Conservation (phyloP, 2,329 filamentous ascomycete species). For the Chaetomium sp. region DNA sequence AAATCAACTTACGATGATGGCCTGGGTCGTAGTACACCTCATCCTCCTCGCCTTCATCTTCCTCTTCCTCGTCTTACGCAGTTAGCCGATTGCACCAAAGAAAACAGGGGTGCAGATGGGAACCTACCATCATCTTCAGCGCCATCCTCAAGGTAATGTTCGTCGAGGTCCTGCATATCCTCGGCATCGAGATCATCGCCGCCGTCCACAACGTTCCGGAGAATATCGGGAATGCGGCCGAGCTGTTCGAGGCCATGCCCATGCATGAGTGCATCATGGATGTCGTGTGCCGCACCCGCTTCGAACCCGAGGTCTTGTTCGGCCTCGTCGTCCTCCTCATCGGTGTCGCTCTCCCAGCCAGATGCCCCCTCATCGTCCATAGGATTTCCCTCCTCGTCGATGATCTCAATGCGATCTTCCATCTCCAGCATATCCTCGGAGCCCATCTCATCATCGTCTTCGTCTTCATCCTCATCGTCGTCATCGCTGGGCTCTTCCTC, state of each 20-base stretch:
- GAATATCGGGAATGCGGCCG: slow-evolving; percentile 54
- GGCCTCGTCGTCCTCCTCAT: slow-evolving; percentile 52
- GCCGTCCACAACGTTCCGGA: slow-evolving; percentile 58
- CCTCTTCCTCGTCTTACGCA: slow-evolving; percentile 65
- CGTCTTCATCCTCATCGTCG: slow-evolving; percentile 53
- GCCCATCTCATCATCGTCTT: slow-evolving; percentile 49
- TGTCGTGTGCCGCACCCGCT: slow-evolving; percentile 53
- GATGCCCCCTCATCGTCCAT: slow-evolving; percentile 55
- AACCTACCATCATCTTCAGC: slow-evolving; percentile 65
- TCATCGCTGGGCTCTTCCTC: slow-evolving; percentile 56
- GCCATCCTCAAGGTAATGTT: slow-evolving; percentile 56
- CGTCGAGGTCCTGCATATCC: slow-evolving; percentile 53
- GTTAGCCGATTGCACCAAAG: slow-evolving; percentile 35
- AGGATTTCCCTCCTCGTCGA: slow-evolving; percentile 64
- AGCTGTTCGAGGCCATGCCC: slow-evolving; percentile 47
- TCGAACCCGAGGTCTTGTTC: slow-evolving; percentile 54
- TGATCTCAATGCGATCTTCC: slow-evolving; percentile 57
- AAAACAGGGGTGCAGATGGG: not conserved
- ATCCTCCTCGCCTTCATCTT: slow-evolving; percentile 70
- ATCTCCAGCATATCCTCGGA: slow-evolving; percentile 57
- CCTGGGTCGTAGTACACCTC: slow-evolving; percentile 65
- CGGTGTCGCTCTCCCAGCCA: slow-evolving; percentile 39
- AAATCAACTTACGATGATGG: slow-evolving; percentile 54
- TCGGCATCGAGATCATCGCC: slow-evolving; percentile 59
- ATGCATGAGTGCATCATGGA: slow-evolving; percentile 55